Percentiles rank a stretch among this genome's conserved stretches.
phyloP scores from a whole-genome alignment of 768 basidiomycete genomes.

The Pluteus cervinus region DNA sequence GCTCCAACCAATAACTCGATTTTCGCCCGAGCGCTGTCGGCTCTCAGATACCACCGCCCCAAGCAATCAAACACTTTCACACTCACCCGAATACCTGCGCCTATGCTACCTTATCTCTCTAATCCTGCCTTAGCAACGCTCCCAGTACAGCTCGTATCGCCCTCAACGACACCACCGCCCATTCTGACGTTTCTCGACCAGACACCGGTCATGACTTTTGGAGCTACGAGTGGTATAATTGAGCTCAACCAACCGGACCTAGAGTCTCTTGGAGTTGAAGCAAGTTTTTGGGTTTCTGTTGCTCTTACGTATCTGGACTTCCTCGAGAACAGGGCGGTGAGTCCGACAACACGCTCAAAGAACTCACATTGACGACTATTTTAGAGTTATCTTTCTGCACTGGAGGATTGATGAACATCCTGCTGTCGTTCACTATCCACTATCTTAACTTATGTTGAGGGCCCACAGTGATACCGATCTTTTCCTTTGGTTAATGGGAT shows the following conservation, averaged over 20 bases:
- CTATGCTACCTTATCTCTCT: slow-evolving; percentile 23
- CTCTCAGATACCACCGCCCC: slow-evolving; percentile 43
- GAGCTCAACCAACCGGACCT: slow-evolving; percentile 58
- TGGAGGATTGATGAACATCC: too few relatives aligned
- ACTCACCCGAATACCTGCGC: slow-evolving; percentile 31
- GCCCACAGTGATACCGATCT: too few relatives aligned
- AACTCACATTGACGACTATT: slow-evolving; percentile 2
- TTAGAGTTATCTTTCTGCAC: slow-evolving; percentile 54
- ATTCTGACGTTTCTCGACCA: slow-evolving; percentile 66
- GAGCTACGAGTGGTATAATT: slow-evolving; percentile 53
- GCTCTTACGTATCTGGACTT: slow-evolving; percentile 75
- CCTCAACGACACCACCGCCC: slow-evolving; percentile 25
- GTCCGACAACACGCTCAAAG: slow-evolving; percentile 14
- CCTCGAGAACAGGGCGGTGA: slow-evolving; percentile 70
- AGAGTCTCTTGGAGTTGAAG: slow-evolving; percentile 58
- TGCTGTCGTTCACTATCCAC: too few relatives aligned
- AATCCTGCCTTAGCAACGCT: too few relatives aligned
- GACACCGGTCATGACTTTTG: slow-evolving; percentile 59
- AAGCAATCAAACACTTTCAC: slow-evolving; percentile 62
- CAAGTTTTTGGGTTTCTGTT: slow-evolving; percentile 73
- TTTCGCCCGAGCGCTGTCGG: slow-evolving; percentile 44
- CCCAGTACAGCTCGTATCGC: too few relatives aligned
- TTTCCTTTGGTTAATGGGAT: too few relatives aligned
- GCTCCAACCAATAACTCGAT: slow-evolving; percentile 33
- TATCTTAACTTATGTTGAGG: too few relatives aligned